A percentile compares a stretch with the other conserved stretches of the same genome.
phyloP scores from a whole-genome alignment of 768 basidiomycete genomes.

The Kwoniella bestiolae region DNA sequence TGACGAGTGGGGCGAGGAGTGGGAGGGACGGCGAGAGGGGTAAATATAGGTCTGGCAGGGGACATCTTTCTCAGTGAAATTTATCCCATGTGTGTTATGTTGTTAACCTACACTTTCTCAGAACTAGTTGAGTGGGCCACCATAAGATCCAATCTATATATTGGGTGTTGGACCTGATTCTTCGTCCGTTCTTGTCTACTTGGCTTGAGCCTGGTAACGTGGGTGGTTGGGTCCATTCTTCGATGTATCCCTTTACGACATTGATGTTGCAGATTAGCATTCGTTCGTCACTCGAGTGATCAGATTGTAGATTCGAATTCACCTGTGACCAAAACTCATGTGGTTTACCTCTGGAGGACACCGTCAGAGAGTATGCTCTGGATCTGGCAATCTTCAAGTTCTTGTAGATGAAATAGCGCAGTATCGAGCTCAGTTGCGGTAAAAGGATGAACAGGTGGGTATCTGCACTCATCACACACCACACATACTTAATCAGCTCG shows the following conservation, averaged over 20 bases:
- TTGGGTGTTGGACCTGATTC: constrained; percentile 35
- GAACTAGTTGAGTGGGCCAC: constrained; percentile 54
- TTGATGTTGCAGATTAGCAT: not conserved
- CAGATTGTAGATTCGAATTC: not conserved
- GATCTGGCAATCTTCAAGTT: constrained; percentile 76
- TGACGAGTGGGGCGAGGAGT: constrained; percentile 57
- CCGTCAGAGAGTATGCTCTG: constrained; percentile 70
- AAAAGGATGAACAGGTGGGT: constrained; percentile 75
- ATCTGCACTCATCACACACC: constrained; percentile 60
- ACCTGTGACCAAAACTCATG: constrained; percentile 72
- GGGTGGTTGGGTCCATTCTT: constrained; percentile 57
- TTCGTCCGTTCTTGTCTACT: constrained; percentile 31
- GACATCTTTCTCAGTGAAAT: too few species aligned
- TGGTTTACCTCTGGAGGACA: constrained; percentile 79
- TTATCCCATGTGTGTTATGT: too few species aligned
- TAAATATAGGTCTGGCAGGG: constrained; percentile 47
- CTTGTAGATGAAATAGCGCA: constrained; percentile 79
- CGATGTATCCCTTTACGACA: constrained; percentile 45
- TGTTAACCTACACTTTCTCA: constrained; percentile 56
- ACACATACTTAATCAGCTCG: not conserved
- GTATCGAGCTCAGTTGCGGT: constrained; percentile 72
- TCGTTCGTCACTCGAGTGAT: too few species aligned
- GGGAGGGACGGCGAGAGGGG: constrained; percentile 56
- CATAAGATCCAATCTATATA: constrained; percentile 54
- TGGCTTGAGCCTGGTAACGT: constrained; percentile 11